Base-by-base conservation (phyloP, 1,139 yeast species). In the Scheffersomyces illinoinensis region DNA sequence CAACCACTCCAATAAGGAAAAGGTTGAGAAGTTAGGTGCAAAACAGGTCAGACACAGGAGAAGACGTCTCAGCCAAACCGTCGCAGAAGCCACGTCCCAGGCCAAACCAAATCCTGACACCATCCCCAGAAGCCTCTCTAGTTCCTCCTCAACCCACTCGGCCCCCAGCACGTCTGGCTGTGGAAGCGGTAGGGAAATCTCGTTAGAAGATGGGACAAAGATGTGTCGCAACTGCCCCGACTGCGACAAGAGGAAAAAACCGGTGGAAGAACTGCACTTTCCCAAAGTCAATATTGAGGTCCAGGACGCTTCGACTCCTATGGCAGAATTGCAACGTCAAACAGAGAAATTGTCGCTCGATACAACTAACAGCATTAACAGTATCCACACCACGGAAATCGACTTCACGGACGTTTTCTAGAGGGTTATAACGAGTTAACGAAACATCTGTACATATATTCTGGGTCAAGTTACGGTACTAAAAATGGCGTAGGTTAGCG, bases 151-250 rank as follows among this genome's bases (percentile, higher is more conserved):
- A 12, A 12, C 14, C 43, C 7, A 10, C 17, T 14, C 43, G 43
- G 12, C 3, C 17, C 12, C 43, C 43, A 33, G 17, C 43, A 20
- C 51, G 14, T 54, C 55, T 20, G 60, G 61, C 6, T 67, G 72
- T 56, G 61, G 62, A 5, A 64, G 68, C 50, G 68, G 66, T 10
- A 57, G 67, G n/a, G 68, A 66, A 48, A 26, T 68, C 33, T 59
- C 63, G 17, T 56, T 68, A 47, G 71, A 65, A 43, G 70, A 68
- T 54, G 71, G 72, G 2, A 54, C 66, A 47, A 66, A 61, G 23
- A 59, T 61, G 50, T 75, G 77, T 58, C 70, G 69, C 39, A 67
- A 72, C 56, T 74, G 77, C 61, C 62, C 70, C 5, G 72, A 73
- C 56, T 74, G 77, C 61, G 73, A 75, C 18, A 68, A 66, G 52